Evolutionary conservation across 208 protist genomes (phyloP).

Genomic region (Leishmania major): DNA sequence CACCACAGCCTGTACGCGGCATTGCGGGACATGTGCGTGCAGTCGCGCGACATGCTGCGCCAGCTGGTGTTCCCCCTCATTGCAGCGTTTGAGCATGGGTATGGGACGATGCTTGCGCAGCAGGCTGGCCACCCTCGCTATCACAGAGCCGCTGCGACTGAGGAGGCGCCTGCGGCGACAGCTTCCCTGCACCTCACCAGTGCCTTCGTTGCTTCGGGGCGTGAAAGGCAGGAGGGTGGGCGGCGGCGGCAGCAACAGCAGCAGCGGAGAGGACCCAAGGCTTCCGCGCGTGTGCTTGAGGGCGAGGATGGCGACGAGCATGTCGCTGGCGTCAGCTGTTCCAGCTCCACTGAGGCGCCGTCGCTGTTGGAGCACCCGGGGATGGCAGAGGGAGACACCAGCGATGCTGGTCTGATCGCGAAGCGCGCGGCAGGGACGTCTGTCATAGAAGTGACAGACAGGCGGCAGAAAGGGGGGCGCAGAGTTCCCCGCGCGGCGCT

Average conservation of each 20-base stretch:
- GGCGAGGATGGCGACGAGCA: neutral
- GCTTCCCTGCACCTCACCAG: neutral
- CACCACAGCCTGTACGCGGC: conserved; percentile 48
- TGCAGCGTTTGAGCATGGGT: conserved; percentile 60
- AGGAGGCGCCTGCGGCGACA: neutral
- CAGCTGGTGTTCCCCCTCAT: conserved; percentile 75
- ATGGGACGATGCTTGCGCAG: conserved; percentile 36
- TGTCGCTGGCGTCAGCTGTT: neutral
- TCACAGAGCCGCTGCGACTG: neutral
- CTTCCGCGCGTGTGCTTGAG: neutral
- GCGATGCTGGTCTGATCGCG: neutral
- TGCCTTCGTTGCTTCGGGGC: neutral
- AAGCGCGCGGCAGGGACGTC: neutral
- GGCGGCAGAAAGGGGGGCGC: neutral
- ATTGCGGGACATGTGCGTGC: conserved; percentile 70
- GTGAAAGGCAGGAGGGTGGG: neutral
- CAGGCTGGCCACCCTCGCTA: neutral
- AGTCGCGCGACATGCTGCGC: conserved; percentile 62
- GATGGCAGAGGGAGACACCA: neutral
- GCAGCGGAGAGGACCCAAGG: too few relatives aligned
- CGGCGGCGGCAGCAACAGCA: neutral
- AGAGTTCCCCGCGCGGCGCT: neutral
- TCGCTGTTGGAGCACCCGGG: neutral
- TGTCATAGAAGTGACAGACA: neutral
- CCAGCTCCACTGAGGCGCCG: neutral